Percentiles rank a stretch among this genome's conserved stretches.
phyloP scores from a whole-genome alignment of 768 basidiomycete genomes.

The Collybiopsis luxurians region DNA sequence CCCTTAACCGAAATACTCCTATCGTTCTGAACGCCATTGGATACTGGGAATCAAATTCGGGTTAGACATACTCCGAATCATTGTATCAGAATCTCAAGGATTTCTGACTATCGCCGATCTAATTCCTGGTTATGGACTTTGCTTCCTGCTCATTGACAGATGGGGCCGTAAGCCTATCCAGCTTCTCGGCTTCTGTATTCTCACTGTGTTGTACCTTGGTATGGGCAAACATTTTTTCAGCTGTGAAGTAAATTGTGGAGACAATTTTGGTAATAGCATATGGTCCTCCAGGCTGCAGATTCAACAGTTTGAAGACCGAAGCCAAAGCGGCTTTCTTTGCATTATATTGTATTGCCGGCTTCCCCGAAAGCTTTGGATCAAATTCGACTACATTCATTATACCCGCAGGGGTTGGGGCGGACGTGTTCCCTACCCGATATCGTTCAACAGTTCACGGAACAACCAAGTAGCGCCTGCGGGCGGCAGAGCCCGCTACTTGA shows the following conservation, averaged over 20 bases:
- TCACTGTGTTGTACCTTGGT: conserved; percentile 63
- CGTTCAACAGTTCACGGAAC: conserved; percentile 84
- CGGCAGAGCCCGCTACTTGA: no score
- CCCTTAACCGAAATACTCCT: conserved; percentile 79
- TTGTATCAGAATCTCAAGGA: conserved; percentile 63
- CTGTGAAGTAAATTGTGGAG: no score
- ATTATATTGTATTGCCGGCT: conserved; percentile 85
- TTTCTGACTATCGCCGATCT: conserved; percentile 74
- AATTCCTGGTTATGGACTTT: conserved; percentile 78
- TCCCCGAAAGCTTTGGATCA: conserved; percentile 89
- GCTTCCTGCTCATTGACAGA: conserved; percentile 63
- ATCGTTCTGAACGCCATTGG: conserved; percentile 75
- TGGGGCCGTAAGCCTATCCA: conserved; percentile 87
- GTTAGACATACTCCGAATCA: conserved; percentile 26
- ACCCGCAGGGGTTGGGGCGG: conserved; percentile 82
- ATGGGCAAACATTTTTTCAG: conserved; percentile 54
- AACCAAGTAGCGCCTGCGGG: no score
- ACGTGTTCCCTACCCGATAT: conserved; percentile 86
- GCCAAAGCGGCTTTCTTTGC: conserved; percentile 63
- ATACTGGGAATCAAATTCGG: conserved; percentile 58
- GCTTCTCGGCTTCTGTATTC: conserved; percentile 68
- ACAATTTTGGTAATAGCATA: no score
- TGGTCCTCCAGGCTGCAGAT: conserved; percentile 42
- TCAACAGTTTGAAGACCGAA: conserved; percentile 52
- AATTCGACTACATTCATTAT: conserved; percentile 76